Conservation (phyloP, 202 grass and related monocot species). For the Carex sylvatica region DNA sequence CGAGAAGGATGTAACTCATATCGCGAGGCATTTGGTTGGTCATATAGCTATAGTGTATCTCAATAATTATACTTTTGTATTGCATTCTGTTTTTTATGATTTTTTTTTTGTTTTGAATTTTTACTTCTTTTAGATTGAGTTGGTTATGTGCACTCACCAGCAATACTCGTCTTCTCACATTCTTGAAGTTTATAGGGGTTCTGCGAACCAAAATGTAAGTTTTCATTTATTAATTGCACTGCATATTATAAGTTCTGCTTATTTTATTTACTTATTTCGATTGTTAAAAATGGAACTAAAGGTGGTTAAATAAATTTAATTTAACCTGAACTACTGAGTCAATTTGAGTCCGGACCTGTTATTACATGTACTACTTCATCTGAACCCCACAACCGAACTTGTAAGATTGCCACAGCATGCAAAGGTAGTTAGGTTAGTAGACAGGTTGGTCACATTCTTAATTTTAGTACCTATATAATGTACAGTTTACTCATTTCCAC, state of each 20-base stretch:
- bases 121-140: conserved; percentile 56
- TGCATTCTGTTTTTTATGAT: not conserved
- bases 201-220: conserved; percentile 77
- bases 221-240: conserved; percentile 13
- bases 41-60: conserved; percentile 6
- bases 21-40: conserved; percentile 74
- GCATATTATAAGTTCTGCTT: not conserved
- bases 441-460: not conserved
- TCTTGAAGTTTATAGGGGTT: conserved; percentile 93
- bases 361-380: not conserved
- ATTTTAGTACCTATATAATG: not conserved
- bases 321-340: not conserved
- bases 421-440: not conserved
- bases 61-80: not conserved
- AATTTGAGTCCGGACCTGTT: conserved; percentile 8
- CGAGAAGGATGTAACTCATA: conserved; percentile 73
- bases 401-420: not conserved
- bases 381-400: not conserved
- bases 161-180: conserved; percentile 59
- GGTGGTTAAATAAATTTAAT: not conserved
- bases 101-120: conserved; percentile 19
- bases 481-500: not conserved
- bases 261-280: not conserved
- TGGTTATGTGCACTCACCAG: conserved; percentile 40
- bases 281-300: not conserved